Evolutionary conservation across 306 rosid species (phyloP).

Genomic region (Senna tora): DNA sequence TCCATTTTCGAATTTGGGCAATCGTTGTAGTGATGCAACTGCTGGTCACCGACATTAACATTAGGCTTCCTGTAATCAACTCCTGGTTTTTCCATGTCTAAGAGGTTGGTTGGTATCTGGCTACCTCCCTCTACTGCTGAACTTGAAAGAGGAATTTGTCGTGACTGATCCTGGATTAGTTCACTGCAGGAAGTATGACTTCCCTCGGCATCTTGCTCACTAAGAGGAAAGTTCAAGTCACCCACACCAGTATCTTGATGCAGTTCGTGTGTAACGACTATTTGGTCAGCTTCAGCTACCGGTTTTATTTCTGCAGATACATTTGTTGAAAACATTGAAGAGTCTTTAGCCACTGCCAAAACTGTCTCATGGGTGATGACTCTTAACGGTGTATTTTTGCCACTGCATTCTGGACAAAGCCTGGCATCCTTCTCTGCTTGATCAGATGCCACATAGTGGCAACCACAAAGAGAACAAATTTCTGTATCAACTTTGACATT

Average conservation of each 20-base stretch:
- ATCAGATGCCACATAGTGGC: conserved; percentile 44
- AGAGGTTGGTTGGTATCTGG: conserved; percentile 40
- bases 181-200: conserved; percentile 45
- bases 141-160: conserved; percentile 46
- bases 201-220: conserved; percentile 40
- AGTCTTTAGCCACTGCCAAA: conserved; percentile 38
- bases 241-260: conserved; percentile 42
- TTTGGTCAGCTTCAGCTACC: conserved; percentile 38
- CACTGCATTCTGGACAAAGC: conserved; percentile 68
- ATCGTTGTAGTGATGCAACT: conserved; percentile 40
- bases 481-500: conserved; percentile 45
- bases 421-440: conserved; percentile 40
- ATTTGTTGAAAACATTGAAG: conserved; percentile 33
- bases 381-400: conserved; percentile 47
- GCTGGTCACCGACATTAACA: conserved; percentile 41
- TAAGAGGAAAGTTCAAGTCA: conserved; percentile 42
- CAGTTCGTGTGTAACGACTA: conserved; percentile 41
- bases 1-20: conserved; percentile 47
- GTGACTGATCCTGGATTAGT: conserved; percentile 40
- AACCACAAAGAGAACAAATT: conserved; percentile 65
- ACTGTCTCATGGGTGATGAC: conserved; percentile 39
- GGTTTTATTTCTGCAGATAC: conserved; percentile 43
- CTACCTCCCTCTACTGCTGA: conserved; percentile 42
- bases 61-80: conserved; percentile 39
- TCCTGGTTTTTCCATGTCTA: conserved; percentile 42